Evolutionary conservation across 2,329 filamentous ascomycete genomes (phyloP).

Genomic region (Aspergillus sp.): DNA sequence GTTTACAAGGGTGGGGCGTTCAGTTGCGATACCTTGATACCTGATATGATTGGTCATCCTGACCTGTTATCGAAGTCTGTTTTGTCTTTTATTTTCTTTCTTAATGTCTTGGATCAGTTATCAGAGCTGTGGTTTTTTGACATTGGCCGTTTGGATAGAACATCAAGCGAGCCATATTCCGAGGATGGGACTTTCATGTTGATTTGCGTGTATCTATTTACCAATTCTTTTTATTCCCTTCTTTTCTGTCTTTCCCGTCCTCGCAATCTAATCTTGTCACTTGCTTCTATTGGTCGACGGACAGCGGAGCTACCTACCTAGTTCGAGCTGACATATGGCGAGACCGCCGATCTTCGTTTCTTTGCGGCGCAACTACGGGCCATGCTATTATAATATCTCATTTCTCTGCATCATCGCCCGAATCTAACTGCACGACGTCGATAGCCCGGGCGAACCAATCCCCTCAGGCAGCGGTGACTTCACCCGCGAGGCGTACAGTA

Average conservation of each 20-base stretch:
- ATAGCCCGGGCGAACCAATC: too few species aligned
- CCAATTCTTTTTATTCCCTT: background rate
- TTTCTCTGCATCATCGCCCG: background rate
- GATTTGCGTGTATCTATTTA: background rate
- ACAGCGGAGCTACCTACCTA: background rate
- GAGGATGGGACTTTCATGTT: too few species aligned
- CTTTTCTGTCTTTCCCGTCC: background rate
- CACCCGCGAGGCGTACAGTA: too few species aligned
- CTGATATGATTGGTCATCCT: constrained; percentile 1
- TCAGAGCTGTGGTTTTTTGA: background rate
- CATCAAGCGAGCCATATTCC: background rate
- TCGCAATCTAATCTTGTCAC: background rate
- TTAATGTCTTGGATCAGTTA: background rate
- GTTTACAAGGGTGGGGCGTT: background rate
- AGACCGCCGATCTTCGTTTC: background rate
- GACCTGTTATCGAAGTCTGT: background rate
- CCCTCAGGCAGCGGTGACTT: too few species aligned
- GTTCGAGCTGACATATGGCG: background rate
- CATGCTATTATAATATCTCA: background rate
- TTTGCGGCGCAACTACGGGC: background rate
- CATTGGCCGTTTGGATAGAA: background rate
- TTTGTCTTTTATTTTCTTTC: background rate
- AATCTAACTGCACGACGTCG: too few species aligned
- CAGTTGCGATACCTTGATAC: constrained; percentile 1
- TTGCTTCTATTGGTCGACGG: background rate